Evolutionary conservation across 148 eudicot species (phyloP).

Genomic region (Vaccinium macrocarpon): DNA sequence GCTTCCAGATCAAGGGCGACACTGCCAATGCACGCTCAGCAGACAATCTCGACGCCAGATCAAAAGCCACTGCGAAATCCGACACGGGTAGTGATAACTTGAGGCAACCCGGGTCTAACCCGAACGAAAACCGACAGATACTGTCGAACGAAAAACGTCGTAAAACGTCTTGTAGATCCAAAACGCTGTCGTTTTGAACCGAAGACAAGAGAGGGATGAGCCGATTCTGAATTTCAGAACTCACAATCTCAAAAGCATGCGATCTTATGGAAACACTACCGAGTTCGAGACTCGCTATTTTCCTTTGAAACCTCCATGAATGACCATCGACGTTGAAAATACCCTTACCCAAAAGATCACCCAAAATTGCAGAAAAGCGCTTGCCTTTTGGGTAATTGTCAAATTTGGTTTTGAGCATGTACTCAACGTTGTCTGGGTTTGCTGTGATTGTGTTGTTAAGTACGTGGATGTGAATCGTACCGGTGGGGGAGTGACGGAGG

Average conservation of each 20-base stretch:
- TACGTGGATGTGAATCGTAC: slow-evolving; percentile 52
- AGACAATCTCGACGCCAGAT: slow-evolving; percentile 41
- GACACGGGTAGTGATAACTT: slow-evolving; percentile 19
- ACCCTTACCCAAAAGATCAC: slow-evolving; percentile 52
- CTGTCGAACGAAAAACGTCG: slow-evolving; percentile 47
- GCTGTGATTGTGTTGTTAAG: slow-evolving; percentile 49
- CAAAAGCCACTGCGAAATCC: slow-evolving; percentile 47
- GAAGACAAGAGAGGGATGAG: slow-evolving; percentile 29
- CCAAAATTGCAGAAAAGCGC: slow-evolving; percentile 34
- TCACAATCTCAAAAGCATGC: slow-evolving; percentile 40
- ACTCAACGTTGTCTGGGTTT: slow-evolving; percentile 42
- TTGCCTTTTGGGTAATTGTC: slow-evolving; percentile 60
- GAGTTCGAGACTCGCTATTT: slow-evolving; percentile 51
- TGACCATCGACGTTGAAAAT: slow-evolving; percentile 62
- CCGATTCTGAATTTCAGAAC: slow-evolving; percentile 24
- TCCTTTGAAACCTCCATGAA: slow-evolving; percentile 51
- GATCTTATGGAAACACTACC: slow-evolving; percentile 45
- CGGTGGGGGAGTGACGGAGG: slow-evolving; percentile 39
- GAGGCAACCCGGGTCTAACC: slow-evolving; percentile 38
- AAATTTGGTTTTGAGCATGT: slow-evolving; percentile 50
- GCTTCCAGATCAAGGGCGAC: slow-evolving; percentile 42
- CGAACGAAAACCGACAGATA: slow-evolving; percentile 51
- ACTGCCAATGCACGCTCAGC: slow-evolving; percentile 40
- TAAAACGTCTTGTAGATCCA: slow-evolving; percentile 44
- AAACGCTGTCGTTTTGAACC: not conserved